Base-by-base conservation (phyloP, 2,329 filamentous ascomycete genomes). In the Hirsutella thompsonii region DNA sequence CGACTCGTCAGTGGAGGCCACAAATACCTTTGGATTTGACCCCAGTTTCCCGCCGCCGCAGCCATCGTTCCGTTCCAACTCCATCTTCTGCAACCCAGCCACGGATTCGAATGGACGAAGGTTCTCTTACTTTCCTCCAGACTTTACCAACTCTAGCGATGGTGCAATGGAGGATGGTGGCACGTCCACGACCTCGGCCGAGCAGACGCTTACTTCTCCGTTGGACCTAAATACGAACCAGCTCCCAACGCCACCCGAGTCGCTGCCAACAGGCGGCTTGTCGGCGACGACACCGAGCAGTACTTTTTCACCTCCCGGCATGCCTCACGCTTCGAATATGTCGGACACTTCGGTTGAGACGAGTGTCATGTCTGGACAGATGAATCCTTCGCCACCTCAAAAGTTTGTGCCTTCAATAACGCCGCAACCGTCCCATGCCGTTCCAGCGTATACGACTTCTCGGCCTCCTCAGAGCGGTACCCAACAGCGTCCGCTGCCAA, bases 101-200 rank as follows among this genome's bases (percentile, higher is more conserved):
- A 69, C 64, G 5, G 72, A 76, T 44, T 61, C 62, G 8, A 66
- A 62, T 33, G 75, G 76, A 8, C 68, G 76, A 19, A 65, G 76
- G 8, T 76, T 78, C 46, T 80, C 76, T 14, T 77, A 79, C 49
- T 80, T 80, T 47, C 75, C 78, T 9, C 77, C 77, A 2, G 76
- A 80, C 18, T 60, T 63, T 10, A 53, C 52, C 23, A 56, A 63
- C 16, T 47, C 54, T 11, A 53, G 54, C 13, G 60, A 64, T 23
- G 46, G 50, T 5, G 45, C 49, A 20, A 47, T 54, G 4, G 62
- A 66, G 14, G 61, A 66, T 34, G 46, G 55, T 16, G 55, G 57
- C 8, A 55, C 60, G 2, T 54, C 62, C 19, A 54, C 56, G 14
- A 53, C 54, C 6, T 47, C 51, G 8, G 49, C 51, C 23, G 50